Conservation (phyloP, 768 basidiomycete genomes). For the Kwoniella mangroviensis region DNA sequence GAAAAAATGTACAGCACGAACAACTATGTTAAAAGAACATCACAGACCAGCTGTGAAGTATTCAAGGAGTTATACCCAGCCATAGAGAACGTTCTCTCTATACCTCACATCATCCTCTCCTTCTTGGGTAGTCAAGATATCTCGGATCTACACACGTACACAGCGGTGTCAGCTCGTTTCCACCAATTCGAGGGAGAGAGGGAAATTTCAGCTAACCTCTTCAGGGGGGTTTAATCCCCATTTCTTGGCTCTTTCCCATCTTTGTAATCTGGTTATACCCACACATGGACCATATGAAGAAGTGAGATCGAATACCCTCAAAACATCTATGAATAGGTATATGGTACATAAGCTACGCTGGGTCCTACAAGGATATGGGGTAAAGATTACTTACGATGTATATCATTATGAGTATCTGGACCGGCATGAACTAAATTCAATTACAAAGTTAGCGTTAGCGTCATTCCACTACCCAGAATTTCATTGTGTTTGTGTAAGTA, state of each 20-base stretch:
- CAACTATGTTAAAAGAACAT: neutral
- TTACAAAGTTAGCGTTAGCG: conserved; percentile 8
- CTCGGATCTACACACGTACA: conserved; percentile 65
- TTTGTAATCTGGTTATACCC: conserved; percentile 69
- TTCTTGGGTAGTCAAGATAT: conserved; percentile 74
- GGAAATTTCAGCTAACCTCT: conserved; percentile 64
- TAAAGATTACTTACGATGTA: conserved; percentile 53
- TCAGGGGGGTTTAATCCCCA: conserved; percentile 78
- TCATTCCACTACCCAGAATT: neutral
- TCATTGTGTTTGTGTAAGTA: neutral
- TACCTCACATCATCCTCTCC: conserved; percentile 65
- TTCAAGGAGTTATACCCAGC: conserved; percentile 36
- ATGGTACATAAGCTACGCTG: neutral
- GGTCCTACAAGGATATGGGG: neutral
- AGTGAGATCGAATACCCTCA: conserved; percentile 56
- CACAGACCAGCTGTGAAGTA: conserved; percentile 5
- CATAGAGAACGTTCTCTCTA: conserved; percentile 69
- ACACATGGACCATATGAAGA: conserved; percentile 53
- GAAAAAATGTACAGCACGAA: neutral
- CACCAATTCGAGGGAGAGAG: conserved; percentile 8
- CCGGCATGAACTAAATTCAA: conserved; percentile 46
- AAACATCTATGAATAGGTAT: conserved; percentile 58
- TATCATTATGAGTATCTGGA: conserved; percentile 50
- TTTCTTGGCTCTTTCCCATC: conserved; percentile 82
- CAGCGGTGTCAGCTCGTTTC: neutral